Base-by-base conservation (phyloP, 768 basidiomycete species). In the Tephrocybe sp. region DNA sequence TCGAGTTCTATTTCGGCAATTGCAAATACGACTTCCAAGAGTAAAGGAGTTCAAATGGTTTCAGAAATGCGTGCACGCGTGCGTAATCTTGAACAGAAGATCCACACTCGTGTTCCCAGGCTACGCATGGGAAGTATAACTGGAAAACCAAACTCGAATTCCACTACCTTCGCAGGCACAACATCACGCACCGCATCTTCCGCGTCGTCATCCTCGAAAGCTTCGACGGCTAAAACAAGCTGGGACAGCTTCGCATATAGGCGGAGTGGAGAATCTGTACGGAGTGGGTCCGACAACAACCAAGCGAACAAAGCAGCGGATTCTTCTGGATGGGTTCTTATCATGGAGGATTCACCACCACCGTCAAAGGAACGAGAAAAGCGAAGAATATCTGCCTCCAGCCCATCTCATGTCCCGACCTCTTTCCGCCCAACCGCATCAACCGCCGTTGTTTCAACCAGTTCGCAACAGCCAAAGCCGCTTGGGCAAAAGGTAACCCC, bases 21-120 rank as follows among this genome's bases (percentile, higher is more conserved):
- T 36, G 74, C 72, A 20, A 75, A 75, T 48, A 78, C 79, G 3
- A 69, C 80, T 11, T 78, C 88, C 3, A 88, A 77, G 72, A 91
- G 80, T 65, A 88, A 84, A 65, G 91, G 90, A 23, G 89, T 92
- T 3, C 90, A 93, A 62, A 93, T 94, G 92, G 90, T 93, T 4
- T 87, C 88, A 20, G 92, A 93, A 65, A 91, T 94, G 87, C 83
- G 92, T 36, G 90, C 89, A 33, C 79, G 88, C 45, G 90, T 93
- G 25, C 83, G 76, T 62, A 88, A 85, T 58, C 69, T 93, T 33
- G 89, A 93, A 61, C 89, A 90, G 69, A 90, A 88, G 68, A 88
- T 93, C 39, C 89, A 92, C 61, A 90, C 89, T 38, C 87, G 88
- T 38, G 90, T 93, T 45, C 91, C 90, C 20, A 80, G 90, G 48